Base-by-base conservation (phyloP, 139 green algal genomes). In the Chlamydomonas applanata region DNA sequence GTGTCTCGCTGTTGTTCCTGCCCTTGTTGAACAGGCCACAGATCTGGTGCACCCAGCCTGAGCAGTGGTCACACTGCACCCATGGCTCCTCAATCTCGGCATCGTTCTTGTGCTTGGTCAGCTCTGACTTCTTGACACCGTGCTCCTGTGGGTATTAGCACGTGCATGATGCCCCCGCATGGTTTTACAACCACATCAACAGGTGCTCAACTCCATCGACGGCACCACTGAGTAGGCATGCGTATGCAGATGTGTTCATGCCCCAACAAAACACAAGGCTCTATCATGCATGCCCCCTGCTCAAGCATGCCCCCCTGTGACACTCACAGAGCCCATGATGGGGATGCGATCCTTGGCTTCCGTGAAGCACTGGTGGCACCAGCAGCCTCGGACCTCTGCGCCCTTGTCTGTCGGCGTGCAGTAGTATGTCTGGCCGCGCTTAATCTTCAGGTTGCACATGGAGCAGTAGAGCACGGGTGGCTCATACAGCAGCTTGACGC, bases 21-120 rank as follows among this genome's bases (percentile, higher is more conserved):
- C 93, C 88, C 71, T 79, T 73, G 63, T 79, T 79, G 64, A 79
- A 79, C 3, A 79, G 62, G 19, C 73, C 73, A 36, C 73, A 79
- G 19, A 79, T 69, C 83, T 97, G 86, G 84, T 99, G 96, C 75
- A 98, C 88, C 96, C 96, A 99, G 60, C 82, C 72, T 46, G 98
- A 78, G 87, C 96, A 99, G 53, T 78, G 49, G 83, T 99, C 95
- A 81, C 96, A 99, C 75, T 94, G 85, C 82, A 99, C 96, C 96
- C 96, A 99, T 22, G 82, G 83, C 83, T 97, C 93, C 80, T 96
- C 92, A 44, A 89, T 83, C 72, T 97, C 91, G 64, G 97, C 93
- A 62, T 97, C 93, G 68, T 99, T 99, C 60, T 95, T 97, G 56
- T 85, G 84, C 82, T 97, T 97, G 63, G 89, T 78, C 66, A 97